phyloP scores from a whole-genome alignment of 2,329 filamentous ascomycete genomes.

The Fusarium devonianum region DNA sequence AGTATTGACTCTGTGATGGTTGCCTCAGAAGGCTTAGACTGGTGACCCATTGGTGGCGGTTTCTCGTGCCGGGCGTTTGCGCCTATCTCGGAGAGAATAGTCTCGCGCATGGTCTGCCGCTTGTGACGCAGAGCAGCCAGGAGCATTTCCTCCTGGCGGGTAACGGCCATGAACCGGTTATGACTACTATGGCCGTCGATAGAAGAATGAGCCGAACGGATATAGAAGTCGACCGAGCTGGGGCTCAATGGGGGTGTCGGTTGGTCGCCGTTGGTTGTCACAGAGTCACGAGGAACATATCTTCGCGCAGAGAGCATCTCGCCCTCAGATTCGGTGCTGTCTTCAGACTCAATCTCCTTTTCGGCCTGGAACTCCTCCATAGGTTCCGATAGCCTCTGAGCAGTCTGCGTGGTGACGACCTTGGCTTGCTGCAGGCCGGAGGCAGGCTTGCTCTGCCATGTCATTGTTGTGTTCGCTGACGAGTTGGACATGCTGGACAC shows the following conservation, averaged over 20 bases:
- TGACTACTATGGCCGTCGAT: conserved; percentile 43
- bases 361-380: conserved; percentile 30
- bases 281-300: conserved; percentile 35
- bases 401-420: conserved; percentile 48
- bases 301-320: conserved; percentile 25
- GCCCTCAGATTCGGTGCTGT: conserved; percentile 23
- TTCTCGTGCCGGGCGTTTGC: conserved; percentile 38
- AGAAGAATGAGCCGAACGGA: conserved; percentile 50
- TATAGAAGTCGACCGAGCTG: conserved; percentile 58
- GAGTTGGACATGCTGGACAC: conserved; percentile 50
- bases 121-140: conserved; percentile 64
- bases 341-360: conserved; percentile 22
- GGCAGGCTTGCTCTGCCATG: conserved; percentile 43
- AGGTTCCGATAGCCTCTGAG: conserved; percentile 37
- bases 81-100: conserved; percentile 53
- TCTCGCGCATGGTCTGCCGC: conserved; percentile 62
- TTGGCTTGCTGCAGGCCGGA: conserved; percentile 51
- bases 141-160: conserved; percentile 65
- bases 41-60: conserved; percentile 30
- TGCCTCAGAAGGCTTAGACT: conserved; percentile 42
- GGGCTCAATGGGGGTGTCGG: conserved; percentile 61
- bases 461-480: conserved; percentile 47
- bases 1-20: conserved; percentile 44
- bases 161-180: conserved; percentile 63
- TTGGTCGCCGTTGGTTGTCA: conserved; percentile 47